Evolutionary conservation across 305 asterid species (phyloP).

Genomic region (Plantago coronopus): DNA sequence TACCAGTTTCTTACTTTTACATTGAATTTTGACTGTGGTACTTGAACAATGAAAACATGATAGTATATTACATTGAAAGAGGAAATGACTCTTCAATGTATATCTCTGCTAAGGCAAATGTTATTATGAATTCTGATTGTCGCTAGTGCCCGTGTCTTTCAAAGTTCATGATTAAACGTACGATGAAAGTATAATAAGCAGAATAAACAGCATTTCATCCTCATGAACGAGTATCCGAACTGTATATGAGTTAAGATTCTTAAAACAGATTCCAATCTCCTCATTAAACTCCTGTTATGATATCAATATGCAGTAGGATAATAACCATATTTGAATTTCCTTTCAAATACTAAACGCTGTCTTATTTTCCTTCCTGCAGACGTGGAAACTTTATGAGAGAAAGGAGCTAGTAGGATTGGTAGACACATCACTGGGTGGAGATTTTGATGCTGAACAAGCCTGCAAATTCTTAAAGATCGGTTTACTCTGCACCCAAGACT

Average conservation of each 20-base stretch:
- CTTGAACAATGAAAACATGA: no score
- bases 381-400: conserved; percentile 73
- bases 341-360: not conserved
- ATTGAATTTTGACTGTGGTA: no score
- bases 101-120: no score
- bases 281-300: no score
- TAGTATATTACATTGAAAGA: no score
- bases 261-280: no score
- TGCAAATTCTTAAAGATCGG: conserved; percentile 77
- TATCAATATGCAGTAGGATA: not conserved
- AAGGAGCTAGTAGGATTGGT: conserved; percentile 56
- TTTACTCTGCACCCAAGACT: conserved; percentile 85
- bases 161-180: conserved; percentile 24
- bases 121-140: not conserved
- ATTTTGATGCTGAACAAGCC: conserved; percentile 78
- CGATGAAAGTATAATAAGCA: conserved; percentile 35
- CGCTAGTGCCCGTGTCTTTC: conserved; percentile 44
- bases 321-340: not conserved
- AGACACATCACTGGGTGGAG: conserved; percentile 59
- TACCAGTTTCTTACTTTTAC: no score
- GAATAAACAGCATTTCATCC: conserved; percentile 61
- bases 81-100: no score
- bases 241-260: no score
- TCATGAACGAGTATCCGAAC: conserved; percentile 18
- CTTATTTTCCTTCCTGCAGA: conserved; percentile 31